Base-by-base conservation (phyloP, 2,329 filamentous ascomycete species). In the Emmonsiellopsis sp. region DNA sequence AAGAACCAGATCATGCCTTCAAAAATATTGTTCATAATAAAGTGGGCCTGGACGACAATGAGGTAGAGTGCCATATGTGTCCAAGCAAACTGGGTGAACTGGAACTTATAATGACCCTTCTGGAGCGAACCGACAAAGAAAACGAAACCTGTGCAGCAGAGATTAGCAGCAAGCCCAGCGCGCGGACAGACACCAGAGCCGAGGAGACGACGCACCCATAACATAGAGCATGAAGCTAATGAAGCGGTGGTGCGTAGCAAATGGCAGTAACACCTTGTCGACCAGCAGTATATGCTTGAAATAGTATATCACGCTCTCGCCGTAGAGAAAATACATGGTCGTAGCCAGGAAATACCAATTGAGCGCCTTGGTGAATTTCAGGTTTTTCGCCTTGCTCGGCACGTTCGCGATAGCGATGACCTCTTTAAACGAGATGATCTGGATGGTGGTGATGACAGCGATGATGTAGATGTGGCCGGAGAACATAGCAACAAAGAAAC, bases 1-100 rank as follows among this genome's bases (percentile, higher is more conserved):
- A 97, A 96, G 78, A 98, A 97, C 93, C 93, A 98, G 69, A 98
- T 95, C 87, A 98, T 90, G 74, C 93, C 93, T 74, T 98, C 93
- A 63, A 98, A 94, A 60, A 98, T 87, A 72, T 98, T 98, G 80
- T 98, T 98, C 88, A 98, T 97, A 74, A 97, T 89, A 71, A 98
- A 98, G 70, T 98, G 93, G 11, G 93, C 91, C 72, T 98, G 91
- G 5, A 95, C 91, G 40, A 97, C 92, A 64, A 98, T 96, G 64
- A 98, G 79, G 76, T 95, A 97, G 17, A 98, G 82, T 5, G 94
- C 93, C 91, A 98, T 97, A 71, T 98, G 93, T 11, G 93, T 97
- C 93, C 93, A 98, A 52, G 91, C 93, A 65, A 97, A 98, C 72
- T 98, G 93, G 57, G 91, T 95, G 74, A 98, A 98, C 72, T 98